A percentile compares a stretch with the other conserved stretches of the same genome.
Evolutionary conservation across 306 rosid genomes (phyloP).

Genomic region (Leucaena leucocephala): DNA sequence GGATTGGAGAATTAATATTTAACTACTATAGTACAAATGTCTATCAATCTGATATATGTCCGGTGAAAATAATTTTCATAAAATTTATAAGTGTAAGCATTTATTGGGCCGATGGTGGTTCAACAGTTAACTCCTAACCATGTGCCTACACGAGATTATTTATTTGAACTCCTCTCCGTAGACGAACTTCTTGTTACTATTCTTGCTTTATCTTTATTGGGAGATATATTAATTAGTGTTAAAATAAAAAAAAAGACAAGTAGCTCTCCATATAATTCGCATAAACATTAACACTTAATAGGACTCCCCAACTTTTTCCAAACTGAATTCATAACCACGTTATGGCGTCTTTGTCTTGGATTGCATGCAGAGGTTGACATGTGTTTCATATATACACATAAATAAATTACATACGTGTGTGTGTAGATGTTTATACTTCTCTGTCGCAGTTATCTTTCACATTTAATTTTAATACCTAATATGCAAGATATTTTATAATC

Average conservation of each 20-base stretch:
- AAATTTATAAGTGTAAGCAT: background rate
- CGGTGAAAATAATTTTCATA: background rate
- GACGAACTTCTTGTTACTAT: too few relatives aligned
- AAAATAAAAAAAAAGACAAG: background rate
- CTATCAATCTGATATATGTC: background rate
- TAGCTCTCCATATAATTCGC: background rate
- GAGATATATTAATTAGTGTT: background rate
- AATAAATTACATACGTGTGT: too few relatives aligned
- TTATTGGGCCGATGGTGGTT: background rate
- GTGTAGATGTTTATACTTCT: background rate
- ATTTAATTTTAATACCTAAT: background rate
- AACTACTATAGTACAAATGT: background rate
- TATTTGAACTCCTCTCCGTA: background rate
- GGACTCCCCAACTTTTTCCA: background rate
- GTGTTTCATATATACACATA: background rate
- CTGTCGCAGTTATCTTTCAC: background rate
- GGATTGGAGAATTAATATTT: background rate
- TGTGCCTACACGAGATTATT: background rate
- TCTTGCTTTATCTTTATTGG: too few relatives aligned
- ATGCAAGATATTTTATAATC: background rate
- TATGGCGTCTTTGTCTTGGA: background rate
- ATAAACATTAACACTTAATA: background rate
- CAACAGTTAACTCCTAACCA: slow-evolving; percentile 10
- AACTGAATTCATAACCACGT: background rate
- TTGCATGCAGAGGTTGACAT: background rate